These are phyloP conservation scores for Andrographis paniculata DNA, from an alignment of 305 asterid species.

Conservation along the genomic window DNA sequence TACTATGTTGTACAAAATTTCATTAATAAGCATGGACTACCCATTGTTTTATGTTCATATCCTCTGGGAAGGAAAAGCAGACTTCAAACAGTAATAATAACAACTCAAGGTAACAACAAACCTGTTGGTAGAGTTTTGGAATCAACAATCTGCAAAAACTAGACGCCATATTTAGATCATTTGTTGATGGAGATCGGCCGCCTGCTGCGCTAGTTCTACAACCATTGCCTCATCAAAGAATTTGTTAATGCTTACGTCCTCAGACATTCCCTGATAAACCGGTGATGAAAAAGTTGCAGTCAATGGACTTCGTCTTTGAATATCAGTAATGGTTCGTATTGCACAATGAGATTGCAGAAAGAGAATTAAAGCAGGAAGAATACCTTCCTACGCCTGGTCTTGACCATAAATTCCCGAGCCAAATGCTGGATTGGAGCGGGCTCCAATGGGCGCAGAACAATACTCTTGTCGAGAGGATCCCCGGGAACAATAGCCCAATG, in stretches of 20 bases:
- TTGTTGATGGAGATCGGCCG: constrained; percentile 84
- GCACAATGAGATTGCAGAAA: no score
- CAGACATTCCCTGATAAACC: constrained; percentile 83
- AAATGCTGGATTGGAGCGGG: constrained; percentile 94
- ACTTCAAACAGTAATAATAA: no score
- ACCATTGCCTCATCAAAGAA: constrained; percentile 97
- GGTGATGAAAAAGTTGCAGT: neutral
- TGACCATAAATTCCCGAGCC: constrained; percentile 98
- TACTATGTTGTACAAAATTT: no score
- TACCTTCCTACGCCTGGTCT: constrained; percentile 98
- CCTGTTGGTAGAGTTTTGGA: no score
- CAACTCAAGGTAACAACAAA: no score
- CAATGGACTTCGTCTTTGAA: no score
- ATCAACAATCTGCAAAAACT: no score
- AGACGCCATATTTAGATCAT: constrained; percentile 28
- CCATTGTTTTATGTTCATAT: no score
- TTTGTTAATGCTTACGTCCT: constrained; percentile 86
- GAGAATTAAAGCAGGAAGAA: neutral
- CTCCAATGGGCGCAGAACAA: constrained; percentile 86
- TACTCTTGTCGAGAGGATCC: constrained; percentile 91
- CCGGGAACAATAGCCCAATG: constrained; percentile 99
- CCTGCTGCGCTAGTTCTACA: constrained; percentile 91
- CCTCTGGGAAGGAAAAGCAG: no score
- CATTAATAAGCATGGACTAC: no score
- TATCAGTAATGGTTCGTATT: no score